Percentiles rank a stretch among this genome's conserved stretches.
These are phyloP conservation scores for Epichloe sp. DNA, from an alignment of 2,329 filamentous ascomycete genomes.

Conservation along the genomic window DNA sequence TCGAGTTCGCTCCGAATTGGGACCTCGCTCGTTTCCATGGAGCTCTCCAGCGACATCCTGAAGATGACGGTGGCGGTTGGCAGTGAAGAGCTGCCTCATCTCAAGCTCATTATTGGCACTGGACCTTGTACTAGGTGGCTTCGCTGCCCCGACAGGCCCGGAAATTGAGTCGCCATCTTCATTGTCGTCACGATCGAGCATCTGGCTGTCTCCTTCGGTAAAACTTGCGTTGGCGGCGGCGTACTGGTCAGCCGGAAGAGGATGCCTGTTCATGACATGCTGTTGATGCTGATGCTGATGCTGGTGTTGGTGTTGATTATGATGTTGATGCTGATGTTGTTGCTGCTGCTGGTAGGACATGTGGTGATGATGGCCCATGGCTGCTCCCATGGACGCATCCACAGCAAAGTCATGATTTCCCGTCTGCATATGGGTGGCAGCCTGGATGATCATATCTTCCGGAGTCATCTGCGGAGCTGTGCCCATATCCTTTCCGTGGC, in stretches of 20 bases:
- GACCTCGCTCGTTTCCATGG: conserved; percentile 65
- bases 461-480: conserved; percentile 35
- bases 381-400: conserved; percentile 30
- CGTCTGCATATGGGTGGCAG: conserved; percentile 41
- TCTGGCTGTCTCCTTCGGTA: conserved; percentile 43
- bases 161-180: conserved; percentile 42
- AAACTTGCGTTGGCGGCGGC: conserved; percentile 36
- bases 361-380: conserved; percentile 25
- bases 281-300: conserved; percentile 28
- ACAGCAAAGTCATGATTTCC: conserved; percentile 37
- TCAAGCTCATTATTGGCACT: conserved; percentile 73
- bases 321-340: conserved; percentile 21
- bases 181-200: conserved; percentile 46
- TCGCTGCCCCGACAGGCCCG: conserved; percentile 32
- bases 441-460: conserved; percentile 47
- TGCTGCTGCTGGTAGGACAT: conserved; percentile 26
- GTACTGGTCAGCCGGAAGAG: conserved; percentile 41
- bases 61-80: conserved; percentile 53
- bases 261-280: conserved; percentile 30
- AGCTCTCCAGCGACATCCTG: conserved; percentile 64
- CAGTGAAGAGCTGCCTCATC: conserved; percentile 60
- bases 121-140: conserved; percentile 47
- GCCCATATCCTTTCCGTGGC: conserved; percentile 30
- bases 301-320: conserved; percentile 16
- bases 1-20: conserved; percentile 69